Conservation (phyloP, 2,329 filamentous ascomycete species). For the Aspergillus thermomutatus region DNA sequence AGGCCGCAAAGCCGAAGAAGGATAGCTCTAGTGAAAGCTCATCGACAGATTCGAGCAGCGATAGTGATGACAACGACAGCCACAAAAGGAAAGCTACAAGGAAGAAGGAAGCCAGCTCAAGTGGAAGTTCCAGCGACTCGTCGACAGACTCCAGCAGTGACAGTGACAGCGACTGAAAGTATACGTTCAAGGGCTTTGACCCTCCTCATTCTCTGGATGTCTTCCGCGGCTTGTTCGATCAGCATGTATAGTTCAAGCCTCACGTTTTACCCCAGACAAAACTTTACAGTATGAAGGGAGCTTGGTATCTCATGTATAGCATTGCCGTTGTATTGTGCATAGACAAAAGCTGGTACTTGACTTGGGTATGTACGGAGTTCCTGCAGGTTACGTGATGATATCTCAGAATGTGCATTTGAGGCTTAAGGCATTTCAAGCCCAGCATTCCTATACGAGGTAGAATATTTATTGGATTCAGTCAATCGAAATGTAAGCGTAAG, state of each 20-base stretch:
- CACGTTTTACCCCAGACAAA: not conserved
- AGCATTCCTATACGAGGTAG: not conserved
- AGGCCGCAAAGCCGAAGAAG: constrained; percentile 3
- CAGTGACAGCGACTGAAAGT: constrained; percentile 16
- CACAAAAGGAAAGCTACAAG: constrained; percentile 10
- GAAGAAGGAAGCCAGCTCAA: constrained; percentile 10
- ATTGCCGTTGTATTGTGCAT: not conserved
- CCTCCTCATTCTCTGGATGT: not conserved
- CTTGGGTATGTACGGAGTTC: not conserved
- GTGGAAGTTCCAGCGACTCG: constrained; percentile 11
- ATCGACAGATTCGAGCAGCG: constrained; percentile 13
- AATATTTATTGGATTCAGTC: not conserved
- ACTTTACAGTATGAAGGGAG: not conserved
- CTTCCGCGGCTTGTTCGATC: not conserved
- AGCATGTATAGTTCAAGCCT: not conserved
- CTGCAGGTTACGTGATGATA: not conserved
- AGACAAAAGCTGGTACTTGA: not conserved
- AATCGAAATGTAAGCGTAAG: not conserved
- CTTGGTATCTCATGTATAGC: not conserved
- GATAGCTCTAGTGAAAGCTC: constrained; percentile 12
- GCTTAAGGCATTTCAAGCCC: not conserved
- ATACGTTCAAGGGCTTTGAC: not conserved
- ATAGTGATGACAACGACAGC: constrained; percentile 15
- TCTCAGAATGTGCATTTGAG: not conserved
- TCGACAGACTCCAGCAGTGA: constrained; percentile 6